phyloP scores from a whole-genome alignment of 805 yeast species.

The Pichia nakasei region DNA sequence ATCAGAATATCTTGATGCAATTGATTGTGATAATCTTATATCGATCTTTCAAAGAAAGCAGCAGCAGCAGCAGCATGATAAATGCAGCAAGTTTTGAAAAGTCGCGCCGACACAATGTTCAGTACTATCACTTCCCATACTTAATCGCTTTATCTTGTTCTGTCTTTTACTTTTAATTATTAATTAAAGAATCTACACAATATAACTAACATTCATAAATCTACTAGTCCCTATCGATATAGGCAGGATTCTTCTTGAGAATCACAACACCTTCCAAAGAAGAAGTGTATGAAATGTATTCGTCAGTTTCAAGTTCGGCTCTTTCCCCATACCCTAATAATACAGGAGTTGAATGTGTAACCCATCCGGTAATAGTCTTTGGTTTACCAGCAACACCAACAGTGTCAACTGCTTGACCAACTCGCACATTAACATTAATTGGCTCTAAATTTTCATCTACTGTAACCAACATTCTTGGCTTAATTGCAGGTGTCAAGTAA shows the following conservation, averaged over 20 bases:
- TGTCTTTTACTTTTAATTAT: neutral
- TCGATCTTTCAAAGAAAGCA: too few relatives aligned
- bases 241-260: conserved; percentile 83
- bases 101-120: neutral
- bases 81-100: neutral
- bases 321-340: conserved; percentile 88
- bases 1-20: too few relatives aligned
- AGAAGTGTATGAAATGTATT: conserved; percentile 72
- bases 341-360: conserved; percentile 96
- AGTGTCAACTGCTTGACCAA: conserved; percentile 97
- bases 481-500: conserved; percentile 78
- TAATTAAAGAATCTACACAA: neutral
- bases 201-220: neutral
- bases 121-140: too few relatives aligned
- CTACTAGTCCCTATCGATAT: conserved; percentile 34
- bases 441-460: conserved; percentile 89
- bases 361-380: conserved; percentile 99
- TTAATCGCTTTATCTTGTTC: too few relatives aligned
- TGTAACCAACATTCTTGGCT: conserved; percentile 88
- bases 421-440: conserved; percentile 90
- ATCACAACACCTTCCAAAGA: conserved; percentile 91
- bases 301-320: conserved; percentile 94
- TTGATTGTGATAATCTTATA: too few relatives aligned
- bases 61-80: neutral
- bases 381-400: conserved; percentile 99